Evolutionary conservation across 768 basidiomycete species (phyloP), one percentile per base, ranked within the genome.

Genomic region (Cystofilobasidium macerans): DNA sequence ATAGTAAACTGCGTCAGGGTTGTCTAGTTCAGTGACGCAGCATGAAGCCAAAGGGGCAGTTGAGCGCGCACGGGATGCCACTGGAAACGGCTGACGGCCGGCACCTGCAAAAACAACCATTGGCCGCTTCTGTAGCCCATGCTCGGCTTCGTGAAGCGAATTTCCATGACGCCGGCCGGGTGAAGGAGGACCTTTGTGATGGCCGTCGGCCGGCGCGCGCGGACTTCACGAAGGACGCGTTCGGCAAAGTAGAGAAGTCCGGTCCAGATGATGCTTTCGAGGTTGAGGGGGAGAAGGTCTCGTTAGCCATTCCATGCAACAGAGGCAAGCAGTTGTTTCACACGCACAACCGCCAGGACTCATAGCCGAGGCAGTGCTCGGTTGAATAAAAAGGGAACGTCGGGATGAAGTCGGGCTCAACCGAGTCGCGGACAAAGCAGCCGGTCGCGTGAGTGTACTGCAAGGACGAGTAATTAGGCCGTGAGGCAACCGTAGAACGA

Each of bases 341-440:
- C 38, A 56, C 62, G 20, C 51, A 64, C 56, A 84, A 93, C 65
- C 88, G 79, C 90, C 91, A 94, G 73, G 87, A 89, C 66, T 84
- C 77, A 77, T 97, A 97, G 7, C 92, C 92, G 67, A 94, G 82
- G 73, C 92, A 97, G 72, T 89, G 85, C n/a, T 86, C 74, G 0
- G 87, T 85, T 24, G 82, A 82, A 79, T 93, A 93, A 81, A 91
- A 94, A 0, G 90, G 90, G 82, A 93, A 94, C 0, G 79, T 75
- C 0, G 75, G 4, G 65, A 78, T 85, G 74, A 82, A 84, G 69
- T 83, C 86, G n/a, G 90, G 89, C 38, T 84, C 75, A 20, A 79
- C 78, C n/a, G 82, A 80, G 75, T 91, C 89, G 57, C 92, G 89
- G 66, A 97, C 92, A 77, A 97, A 97, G 77, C 92, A 97, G 6